Percentiles rank a stretch among this genome's conserved stretches.
Conservation (phyloP, 1,139 yeast genomes). For the Taiozyma sp. region DNA sequence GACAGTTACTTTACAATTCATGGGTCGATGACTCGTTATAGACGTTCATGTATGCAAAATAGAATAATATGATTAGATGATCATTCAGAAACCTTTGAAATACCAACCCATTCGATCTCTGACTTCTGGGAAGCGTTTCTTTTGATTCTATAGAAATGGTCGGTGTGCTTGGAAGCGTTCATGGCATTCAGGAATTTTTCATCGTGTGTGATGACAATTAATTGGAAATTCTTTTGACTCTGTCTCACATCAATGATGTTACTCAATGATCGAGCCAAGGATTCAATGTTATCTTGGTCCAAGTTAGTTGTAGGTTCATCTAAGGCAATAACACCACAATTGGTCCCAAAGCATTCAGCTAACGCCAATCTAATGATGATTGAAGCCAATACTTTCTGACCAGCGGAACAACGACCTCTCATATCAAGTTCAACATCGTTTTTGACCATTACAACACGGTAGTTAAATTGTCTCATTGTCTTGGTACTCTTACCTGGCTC, state of each 20-base stretch:
- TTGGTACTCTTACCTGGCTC: conserved; percentile 57
- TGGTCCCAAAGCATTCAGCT: conserved; percentile 93
- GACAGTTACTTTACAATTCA: conserved; percentile 29
- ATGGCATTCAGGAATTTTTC: conserved; percentile 83
- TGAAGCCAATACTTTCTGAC: conserved; percentile 93
- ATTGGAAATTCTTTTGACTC: conserved; percentile 83
- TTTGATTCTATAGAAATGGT: conserved; percentile 76
- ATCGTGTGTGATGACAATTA: conserved; percentile 94
- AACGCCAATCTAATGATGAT: conserved; percentile 87
- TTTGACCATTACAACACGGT: conserved; percentile 93
- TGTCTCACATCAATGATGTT: conserved; percentile 72
- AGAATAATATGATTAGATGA: not conserved
- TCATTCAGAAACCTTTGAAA: conserved; percentile 31
- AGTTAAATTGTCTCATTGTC: conserved; percentile 76
- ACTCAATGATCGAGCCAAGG: conserved; percentile 78
- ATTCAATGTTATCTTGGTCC: conserved; percentile 84
- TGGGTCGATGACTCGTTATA: conserved; percentile 12
- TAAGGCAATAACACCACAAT: conserved; percentile 91
- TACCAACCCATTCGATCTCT: conserved; percentile 53
- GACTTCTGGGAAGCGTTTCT: conserved; percentile 82
- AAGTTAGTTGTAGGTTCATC: conserved; percentile 98
- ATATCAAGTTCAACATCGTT: conserved; percentile 90
- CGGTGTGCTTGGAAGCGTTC: conserved; percentile 85
- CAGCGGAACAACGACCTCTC: conserved; percentile 98
- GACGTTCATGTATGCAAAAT: not conserved